Percentiles rank a stretch among this genome's conserved stretches.
Evolutionary conservation across 768 basidiomycete genomes (phyloP).

Genomic region (Crepidotus variabilis): DNA sequence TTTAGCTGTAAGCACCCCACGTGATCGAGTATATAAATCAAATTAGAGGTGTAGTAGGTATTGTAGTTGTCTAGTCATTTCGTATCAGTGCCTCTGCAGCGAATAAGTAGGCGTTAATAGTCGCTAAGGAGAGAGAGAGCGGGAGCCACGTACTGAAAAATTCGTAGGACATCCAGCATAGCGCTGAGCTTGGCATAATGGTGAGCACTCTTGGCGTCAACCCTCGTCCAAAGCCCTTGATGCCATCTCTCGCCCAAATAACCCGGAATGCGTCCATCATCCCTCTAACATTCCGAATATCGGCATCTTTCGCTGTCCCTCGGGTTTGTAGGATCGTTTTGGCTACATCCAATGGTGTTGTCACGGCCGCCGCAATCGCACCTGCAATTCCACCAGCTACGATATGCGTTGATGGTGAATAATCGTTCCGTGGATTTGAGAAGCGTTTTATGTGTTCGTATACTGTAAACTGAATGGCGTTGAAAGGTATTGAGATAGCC

Average conservation of each 20-base stretch:
- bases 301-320: slow-evolving; percentile 79
- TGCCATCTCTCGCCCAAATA: slow-evolving; percentile 83
- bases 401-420: slow-evolving; percentile 93
- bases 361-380: slow-evolving; percentile 91
- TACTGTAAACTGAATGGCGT: slow-evolving; percentile 95
- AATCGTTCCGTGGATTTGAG: slow-evolving; percentile 81
- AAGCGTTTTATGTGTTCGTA: slow-evolving; percentile 90
- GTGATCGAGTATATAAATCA: background rate
- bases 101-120: slow-evolving; percentile 9
- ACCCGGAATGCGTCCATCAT: slow-evolving; percentile 87
- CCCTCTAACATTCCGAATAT: slow-evolving; percentile 80
- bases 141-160: slow-evolving; percentile 82
- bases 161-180: slow-evolving; percentile 97
- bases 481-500: slow-evolving; percentile 95
- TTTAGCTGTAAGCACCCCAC: background rate
- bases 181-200: slow-evolving; percentile 93
- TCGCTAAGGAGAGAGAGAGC: slow-evolving; percentile 2
- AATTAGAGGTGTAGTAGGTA: background rate
- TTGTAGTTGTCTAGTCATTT: slow-evolving; percentile 28
- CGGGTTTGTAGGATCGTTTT: slow-evolving; percentile 97
- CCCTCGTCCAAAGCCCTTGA: slow-evolving; percentile 83
- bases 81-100: slow-evolving; percentile 64
- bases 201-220: slow-evolving; percentile 90
- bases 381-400: slow-evolving; percentile 90
- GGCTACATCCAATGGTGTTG: slow-evolving; percentile 95